phyloP scores from a whole-genome alignment of 2,329 filamentous ascomycete species.

The Monilinia polystroma region DNA sequence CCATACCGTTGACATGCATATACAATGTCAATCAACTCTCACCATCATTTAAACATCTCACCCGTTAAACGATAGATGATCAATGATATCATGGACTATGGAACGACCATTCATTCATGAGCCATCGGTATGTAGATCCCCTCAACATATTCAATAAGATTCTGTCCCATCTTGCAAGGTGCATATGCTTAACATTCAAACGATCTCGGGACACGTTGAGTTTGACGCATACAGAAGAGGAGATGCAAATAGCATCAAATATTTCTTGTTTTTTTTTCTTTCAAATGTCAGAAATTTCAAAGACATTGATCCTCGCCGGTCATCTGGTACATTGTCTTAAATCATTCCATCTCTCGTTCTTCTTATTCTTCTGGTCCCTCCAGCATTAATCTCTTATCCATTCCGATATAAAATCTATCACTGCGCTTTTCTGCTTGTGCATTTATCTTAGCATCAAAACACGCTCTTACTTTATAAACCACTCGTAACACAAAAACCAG shows the following conservation, averaged over 20 bases:
- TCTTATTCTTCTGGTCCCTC: background rate
- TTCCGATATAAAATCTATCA: background rate
- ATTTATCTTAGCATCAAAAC: background rate
- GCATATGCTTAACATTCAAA: background rate
- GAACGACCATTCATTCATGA: background rate
- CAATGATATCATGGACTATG: background rate
- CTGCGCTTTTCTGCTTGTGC: background rate
- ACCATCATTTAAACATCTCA: background rate
- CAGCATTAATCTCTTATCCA: background rate
- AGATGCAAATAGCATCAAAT: background rate
- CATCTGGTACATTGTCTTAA: background rate
- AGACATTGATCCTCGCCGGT: background rate
- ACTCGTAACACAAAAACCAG: background rate
- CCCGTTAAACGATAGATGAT: background rate
- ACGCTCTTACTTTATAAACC: background rate
- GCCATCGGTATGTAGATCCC: background rate
- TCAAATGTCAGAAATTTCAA: background rate
- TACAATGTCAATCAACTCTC: too few species aligned
- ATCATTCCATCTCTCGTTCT: background rate
- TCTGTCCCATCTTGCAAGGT: background rate
- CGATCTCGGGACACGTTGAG: background rate
- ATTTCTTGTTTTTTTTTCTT: background rate
- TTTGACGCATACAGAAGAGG: background rate
- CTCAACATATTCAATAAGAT: background rate
- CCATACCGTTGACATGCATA: too few species aligned